Percentiles rank a stretch among this genome's conserved stretches.
Evolutionary conservation across 2,329 filamentous ascomycete genomes (phyloP).

Genomic region (Pseudogymnoascus sp.): DNA sequence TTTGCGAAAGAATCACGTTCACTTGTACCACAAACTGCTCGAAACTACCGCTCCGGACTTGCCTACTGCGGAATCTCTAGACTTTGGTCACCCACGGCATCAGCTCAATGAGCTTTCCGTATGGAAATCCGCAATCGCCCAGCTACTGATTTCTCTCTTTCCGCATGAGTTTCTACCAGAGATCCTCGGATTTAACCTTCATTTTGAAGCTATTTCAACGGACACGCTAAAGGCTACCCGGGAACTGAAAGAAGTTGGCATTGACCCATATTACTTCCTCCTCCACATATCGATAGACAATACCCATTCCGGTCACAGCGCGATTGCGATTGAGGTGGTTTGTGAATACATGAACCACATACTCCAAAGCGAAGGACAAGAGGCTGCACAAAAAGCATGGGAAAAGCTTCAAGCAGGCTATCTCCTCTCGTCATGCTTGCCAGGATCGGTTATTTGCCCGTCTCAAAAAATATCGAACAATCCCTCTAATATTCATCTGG

Average conservation of each 20-base stretch:
- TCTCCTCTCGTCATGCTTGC: slow-evolving; percentile 22
- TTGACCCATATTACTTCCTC: slow-evolving; percentile 41
- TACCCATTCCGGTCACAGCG: slow-evolving; percentile 38
- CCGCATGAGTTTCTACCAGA: slow-evolving; percentile 42
- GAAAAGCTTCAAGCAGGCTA: slow-evolving; percentile 36
- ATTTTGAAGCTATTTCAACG: slow-evolving; percentile 36
- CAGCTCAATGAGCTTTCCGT: slow-evolving; percentile 12
- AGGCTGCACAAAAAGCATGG: slow-evolving; percentile 30
- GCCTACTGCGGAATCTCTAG: slow-evolving; percentile 13
- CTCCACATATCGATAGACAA: slow-evolving; percentile 45
- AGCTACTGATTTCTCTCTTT: slow-evolving; percentile 40
- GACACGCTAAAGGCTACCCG: slow-evolving; percentile 33
- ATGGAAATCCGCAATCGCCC: slow-evolving; percentile 38
- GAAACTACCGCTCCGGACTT: slow-evolving; percentile 22
- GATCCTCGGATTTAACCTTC: slow-evolving; percentile 43
- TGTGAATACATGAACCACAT: slow-evolving; percentile 31
- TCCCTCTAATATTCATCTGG: slow-evolving; percentile 6
- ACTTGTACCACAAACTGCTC: slow-evolving; percentile 27
- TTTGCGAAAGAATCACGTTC: slow-evolving; percentile 37
- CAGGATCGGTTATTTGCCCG: slow-evolving; percentile 20
- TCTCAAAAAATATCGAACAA: background rate
- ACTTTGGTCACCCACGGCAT: slow-evolving; percentile 15
- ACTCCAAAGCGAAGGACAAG: slow-evolving; percentile 20
- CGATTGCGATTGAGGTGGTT: slow-evolving; percentile 36
- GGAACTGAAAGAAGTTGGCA: slow-evolving; percentile 36